Evolutionary conservation across 139 green algal genomes (phyloP), one percentile per base, ranked within the genome.

Genomic region (Gonium pectorale): DNA sequence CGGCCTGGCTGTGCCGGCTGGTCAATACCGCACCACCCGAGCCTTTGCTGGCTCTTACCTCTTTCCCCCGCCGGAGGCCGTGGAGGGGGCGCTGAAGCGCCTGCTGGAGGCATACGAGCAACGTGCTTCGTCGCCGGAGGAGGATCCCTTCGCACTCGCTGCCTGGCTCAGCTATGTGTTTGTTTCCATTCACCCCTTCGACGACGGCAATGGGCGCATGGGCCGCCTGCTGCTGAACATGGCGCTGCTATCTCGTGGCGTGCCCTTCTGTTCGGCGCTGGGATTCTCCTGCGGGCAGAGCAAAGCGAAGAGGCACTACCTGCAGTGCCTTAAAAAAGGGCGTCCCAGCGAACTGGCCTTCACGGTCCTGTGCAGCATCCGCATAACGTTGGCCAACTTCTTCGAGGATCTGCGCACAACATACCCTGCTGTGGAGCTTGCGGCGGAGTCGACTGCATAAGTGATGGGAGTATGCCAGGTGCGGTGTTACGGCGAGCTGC

Each of bases 201-300:
- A 41, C 60, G 60, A 67, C 60, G 60, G 60, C 60, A 67, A 67
- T n/a, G 60, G 60, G 6, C 26, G 60, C n/a, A 67, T 67, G 60
- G 17, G 60, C 60, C 60, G 60, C 29, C 29, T 67, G 29, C 60
- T 67, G 29, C 60, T 67, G 29, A 67, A 67, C n/a, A 41, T 41
- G 6, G 60, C n/a, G 29, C 60, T 67, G 60, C 60, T 67, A 6
- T 40, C 60, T 8, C 5, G 5, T 8, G 60, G 60, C 29, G 60
- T 67, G 60, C 60, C 60, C 5, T 67, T 67, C 60, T 67, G 60
- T n/a, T 67, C 60, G n/a, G 60, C 60, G 29, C n/a, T 67, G 29
- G 60, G 60, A 9, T 67, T 67, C 60, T 40, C 60, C 5, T 67
- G n/a, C 5, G 60, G 60, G 7, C 60, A 67, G 8, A 17, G n/a